phyloP scores from a whole-genome alignment of 2,329 filamentous ascomycete species.

The Pseudocercospora crystallina region DNA sequence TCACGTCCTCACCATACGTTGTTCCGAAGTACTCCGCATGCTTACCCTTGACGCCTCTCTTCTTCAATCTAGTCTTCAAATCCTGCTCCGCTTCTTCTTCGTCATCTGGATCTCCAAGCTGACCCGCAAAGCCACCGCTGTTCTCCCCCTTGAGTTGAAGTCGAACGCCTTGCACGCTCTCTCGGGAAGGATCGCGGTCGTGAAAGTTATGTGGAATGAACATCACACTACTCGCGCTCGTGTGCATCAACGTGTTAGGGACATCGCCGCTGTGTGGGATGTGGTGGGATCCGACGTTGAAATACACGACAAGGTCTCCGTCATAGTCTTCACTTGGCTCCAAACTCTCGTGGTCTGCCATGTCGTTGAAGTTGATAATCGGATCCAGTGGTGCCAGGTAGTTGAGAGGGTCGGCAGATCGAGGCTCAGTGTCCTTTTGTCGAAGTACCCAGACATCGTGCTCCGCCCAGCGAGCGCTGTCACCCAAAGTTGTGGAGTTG shows the following conservation, averaged over 20 bases:
- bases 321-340: slow-evolving; percentile 39
- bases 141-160: slow-evolving; percentile 29
- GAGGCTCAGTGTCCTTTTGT: slow-evolving; percentile 55
- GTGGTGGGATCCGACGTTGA: slow-evolving; percentile 56
- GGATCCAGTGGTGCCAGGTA: slow-evolving; percentile 49
- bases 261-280: slow-evolving; percentile 37
- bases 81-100: slow-evolving; percentile 9
- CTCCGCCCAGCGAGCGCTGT: slow-evolving; percentile 51
- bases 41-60: slow-evolving; percentile 4
- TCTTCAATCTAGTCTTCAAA: slow-evolving; percentile 10
- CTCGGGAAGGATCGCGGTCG: slow-evolving; percentile 30
- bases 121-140: slow-evolving; percentile 28
- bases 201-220: slow-evolving; percentile 36
- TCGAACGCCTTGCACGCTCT: slow-evolving; percentile 32
- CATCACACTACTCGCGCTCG: slow-evolving; percentile 31
- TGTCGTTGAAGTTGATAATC: slow-evolving; percentile 52
- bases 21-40: slow-evolving; percentile 30
- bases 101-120: not conserved
- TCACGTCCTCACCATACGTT: slow-evolving; percentile 28
- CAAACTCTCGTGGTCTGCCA: slow-evolving; percentile 49
- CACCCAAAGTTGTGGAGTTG: slow-evolving; percentile 49
- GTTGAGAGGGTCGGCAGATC: slow-evolving; percentile 48
- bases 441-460: slow-evolving; percentile 54
- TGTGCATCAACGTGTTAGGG: slow-evolving; percentile 36
- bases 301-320: slow-evolving; percentile 46